These are phyloP conservation scores for Parascedosporium putredinis DNA, from an alignment of 2,329 filamentous ascomycete genomes.

Conservation along the genomic window DNA sequence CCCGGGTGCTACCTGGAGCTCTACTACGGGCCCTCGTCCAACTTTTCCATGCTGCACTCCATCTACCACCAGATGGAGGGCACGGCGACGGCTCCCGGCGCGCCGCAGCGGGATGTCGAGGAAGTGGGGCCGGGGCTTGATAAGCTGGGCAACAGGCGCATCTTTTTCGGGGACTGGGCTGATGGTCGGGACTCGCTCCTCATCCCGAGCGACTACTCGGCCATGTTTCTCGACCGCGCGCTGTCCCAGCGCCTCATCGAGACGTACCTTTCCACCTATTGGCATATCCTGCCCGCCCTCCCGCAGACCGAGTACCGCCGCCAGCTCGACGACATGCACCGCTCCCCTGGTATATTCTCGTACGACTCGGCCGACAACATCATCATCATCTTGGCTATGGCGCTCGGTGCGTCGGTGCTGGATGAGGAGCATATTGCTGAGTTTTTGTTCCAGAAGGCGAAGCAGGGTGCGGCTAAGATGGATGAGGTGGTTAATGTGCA, in stretches of 20 bases:
- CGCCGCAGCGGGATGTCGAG: constrained; percentile 18
- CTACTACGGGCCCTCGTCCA: constrained; percentile 35
- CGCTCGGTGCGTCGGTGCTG: constrained; percentile 25
- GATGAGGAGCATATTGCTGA: constrained; percentile 28
- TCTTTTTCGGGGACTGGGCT: constrained; percentile 25
- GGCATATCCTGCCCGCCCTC: constrained; percentile 25
- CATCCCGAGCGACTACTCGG: constrained; percentile 15
- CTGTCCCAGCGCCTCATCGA: constrained; percentile 26
- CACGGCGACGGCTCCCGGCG: constrained; percentile 14
- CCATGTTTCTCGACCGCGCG: constrained; percentile 27
- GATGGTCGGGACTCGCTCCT: constrained; percentile 20
- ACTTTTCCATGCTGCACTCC: constrained; percentile 29
- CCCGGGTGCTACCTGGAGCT: constrained; percentile 32
- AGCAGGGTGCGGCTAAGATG: constrained; percentile 22
- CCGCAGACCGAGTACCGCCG: constrained; percentile 23
- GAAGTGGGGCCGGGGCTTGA: constrained; percentile 22
- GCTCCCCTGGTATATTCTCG: constrained; percentile 18
- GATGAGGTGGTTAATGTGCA: constrained; percentile 35
- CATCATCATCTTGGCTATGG: constrained; percentile 26
- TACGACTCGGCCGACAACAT: constrained; percentile 24
- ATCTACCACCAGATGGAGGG: constrained; percentile 23
- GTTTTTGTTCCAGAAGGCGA: constrained; percentile 31
- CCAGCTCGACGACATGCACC: constrained; percentile 24
- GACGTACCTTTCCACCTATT: constrained; percentile 29
- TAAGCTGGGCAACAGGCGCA: constrained; percentile 18